Percentiles rank a stretch among this genome's conserved stretches.
phyloP scores from a whole-genome alignment of 805 yeast species.

The Metschnikowia colocasiae region DNA sequence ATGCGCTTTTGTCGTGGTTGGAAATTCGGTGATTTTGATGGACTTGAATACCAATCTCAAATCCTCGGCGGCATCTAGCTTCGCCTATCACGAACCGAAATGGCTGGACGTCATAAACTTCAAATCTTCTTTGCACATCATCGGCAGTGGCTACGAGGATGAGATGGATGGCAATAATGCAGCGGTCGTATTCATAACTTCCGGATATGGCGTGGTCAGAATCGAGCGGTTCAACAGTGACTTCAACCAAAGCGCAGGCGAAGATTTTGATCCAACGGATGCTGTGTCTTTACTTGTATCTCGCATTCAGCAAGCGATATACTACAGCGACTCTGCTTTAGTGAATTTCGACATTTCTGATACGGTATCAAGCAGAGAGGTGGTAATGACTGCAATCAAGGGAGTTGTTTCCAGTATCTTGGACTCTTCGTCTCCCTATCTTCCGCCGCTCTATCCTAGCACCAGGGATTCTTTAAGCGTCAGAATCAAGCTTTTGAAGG shows the following conservation, averaged over 20 bases:
- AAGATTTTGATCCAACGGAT: slow-evolving; percentile 20
- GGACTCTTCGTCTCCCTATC: slow-evolving; percentile 50
- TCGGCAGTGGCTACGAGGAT: slow-evolving; percentile 59
- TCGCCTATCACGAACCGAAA: slow-evolving; percentile 40
- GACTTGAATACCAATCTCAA: slow-evolving; percentile 47
- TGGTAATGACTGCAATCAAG: slow-evolving; percentile 37
- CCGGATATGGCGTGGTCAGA: slow-evolving; percentile 58
- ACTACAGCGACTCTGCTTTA: slow-evolving; percentile 49
- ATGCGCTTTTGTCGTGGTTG: slow-evolving; percentile 59
- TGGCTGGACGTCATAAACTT: slow-evolving; percentile 83
- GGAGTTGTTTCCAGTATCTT: slow-evolving; percentile 55
- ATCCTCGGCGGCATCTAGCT: slow-evolving; percentile 17
- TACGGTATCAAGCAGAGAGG: slow-evolving; percentile 21
- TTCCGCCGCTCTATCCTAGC: slow-evolving; percentile 52
- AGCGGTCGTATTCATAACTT: slow-evolving; percentile 46
- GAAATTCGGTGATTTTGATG: slow-evolving; percentile 59
- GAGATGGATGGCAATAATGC: slow-evolving; percentile 35
- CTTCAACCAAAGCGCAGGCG: slow-evolving; percentile 11
- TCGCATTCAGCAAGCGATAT: slow-evolving; percentile 81
- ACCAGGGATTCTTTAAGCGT: slow-evolving; percentile 48
- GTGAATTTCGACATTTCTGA: slow-evolving; percentile 46
- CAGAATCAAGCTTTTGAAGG: slow-evolving; percentile 44
- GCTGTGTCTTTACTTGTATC: slow-evolving; percentile 50
- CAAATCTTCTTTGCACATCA: slow-evolving; percentile 46
- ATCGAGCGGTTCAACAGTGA: slow-evolving; percentile 44